These are phyloP conservation scores for Neckera pumila DNA, from an alignment of 225 moss, liverwort and hornwort genomes.

Conservation along the genomic window DNA sequence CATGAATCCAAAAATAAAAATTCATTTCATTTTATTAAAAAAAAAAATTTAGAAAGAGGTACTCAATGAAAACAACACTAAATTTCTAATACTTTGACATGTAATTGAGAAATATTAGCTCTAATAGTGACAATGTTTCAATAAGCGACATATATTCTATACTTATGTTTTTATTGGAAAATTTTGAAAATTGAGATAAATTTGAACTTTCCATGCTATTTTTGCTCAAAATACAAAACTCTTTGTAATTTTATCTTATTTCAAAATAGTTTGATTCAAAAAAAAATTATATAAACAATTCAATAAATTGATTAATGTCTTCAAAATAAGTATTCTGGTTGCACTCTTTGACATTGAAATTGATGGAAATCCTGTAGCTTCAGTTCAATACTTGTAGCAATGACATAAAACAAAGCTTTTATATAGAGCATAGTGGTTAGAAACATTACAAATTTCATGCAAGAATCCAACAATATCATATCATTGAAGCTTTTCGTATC, in stretches of 20 bases:
- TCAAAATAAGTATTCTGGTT: neutral
- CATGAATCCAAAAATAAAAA: neutral
- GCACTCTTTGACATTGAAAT: neutral
- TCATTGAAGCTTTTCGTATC: neutral
- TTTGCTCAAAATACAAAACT: too few relatives aligned
- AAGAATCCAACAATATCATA: neutral
- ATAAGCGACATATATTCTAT: neutral
- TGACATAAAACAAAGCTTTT: too few relatives aligned
- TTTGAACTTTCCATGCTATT: too few relatives aligned
- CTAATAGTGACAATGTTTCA: too few relatives aligned
- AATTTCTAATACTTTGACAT: neutral
- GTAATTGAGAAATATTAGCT: neutral
- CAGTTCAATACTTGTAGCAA: neutral
- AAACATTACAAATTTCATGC: neutral
- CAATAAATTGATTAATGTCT: neutral
- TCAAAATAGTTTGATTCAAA: too few relatives aligned
- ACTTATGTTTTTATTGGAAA: neutral
- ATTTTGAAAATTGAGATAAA: too few relatives aligned
- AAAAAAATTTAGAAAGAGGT: neutral
- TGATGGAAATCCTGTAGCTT: accelerated
- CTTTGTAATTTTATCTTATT: too few relatives aligned
- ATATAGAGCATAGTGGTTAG: neutral
- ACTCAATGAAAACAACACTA: neutral
- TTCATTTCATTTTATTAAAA: neutral
- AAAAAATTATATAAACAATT: too few relatives aligned